These are phyloP conservation scores for Drosera spatulata DNA, from an alignment of 179 eudicot genomes.

Conservation along the genomic window DNA sequence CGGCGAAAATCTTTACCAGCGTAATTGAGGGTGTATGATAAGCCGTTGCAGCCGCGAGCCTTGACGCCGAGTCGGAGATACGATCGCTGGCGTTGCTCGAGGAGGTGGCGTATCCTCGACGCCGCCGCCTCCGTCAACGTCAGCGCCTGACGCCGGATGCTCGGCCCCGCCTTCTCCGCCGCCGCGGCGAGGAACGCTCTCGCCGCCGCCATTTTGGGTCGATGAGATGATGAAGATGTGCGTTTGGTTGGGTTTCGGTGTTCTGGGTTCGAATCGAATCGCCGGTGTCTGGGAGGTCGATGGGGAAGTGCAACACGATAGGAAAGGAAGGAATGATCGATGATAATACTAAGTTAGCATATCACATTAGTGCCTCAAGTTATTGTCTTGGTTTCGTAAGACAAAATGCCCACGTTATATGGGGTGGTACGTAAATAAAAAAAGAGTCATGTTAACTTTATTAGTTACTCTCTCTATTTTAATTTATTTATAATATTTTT, in stretches of 20 bases:
- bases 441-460: no score
- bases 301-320: no score
- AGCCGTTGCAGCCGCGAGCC: constrained; percentile 64
- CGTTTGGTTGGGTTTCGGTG: background rate
- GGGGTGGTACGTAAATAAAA: no score
- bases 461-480: no score
- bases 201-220: background rate
- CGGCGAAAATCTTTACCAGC: constrained; percentile 26
- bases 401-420: no score
- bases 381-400: no score
- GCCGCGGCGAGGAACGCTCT: constrained; percentile 17
- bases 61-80: constrained; percentile 54
- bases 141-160: constrained; percentile 39
- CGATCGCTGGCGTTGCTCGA: constrained; percentile 33
- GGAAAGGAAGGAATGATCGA: no score
- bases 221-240: background rate
- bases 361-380: no score
- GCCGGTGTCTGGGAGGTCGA: no score
- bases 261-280: background rate
- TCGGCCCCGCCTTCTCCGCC: constrained; percentile 21
- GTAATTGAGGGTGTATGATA: constrained; percentile 57
- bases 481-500: no score
- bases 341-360: no score
- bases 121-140: constrained; percentile 42
- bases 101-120: constrained; percentile 33